These are phyloP conservation scores for Colletotrichum sp. DNA, from an alignment of 2,329 filamentous ascomycete genomes.

Conservation along the genomic window DNA sequence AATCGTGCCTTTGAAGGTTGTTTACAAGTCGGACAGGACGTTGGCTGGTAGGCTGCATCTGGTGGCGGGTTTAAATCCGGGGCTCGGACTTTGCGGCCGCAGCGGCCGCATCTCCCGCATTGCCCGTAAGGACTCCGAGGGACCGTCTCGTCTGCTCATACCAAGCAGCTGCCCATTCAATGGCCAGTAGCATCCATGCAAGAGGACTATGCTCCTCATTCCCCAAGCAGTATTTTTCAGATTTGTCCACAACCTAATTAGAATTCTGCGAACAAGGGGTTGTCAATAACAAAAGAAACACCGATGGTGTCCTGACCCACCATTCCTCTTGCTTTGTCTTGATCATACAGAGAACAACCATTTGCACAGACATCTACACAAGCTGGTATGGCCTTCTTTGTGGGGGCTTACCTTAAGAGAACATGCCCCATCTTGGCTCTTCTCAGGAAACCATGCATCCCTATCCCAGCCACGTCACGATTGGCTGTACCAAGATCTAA, in stretches of 20 bases:
- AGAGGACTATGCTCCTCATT: neutral
- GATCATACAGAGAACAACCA: neutral
- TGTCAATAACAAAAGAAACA: neutral
- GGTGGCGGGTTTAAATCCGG: neutral
- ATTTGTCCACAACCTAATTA: neutral
- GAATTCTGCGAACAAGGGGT: neutral
- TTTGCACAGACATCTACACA: neutral
- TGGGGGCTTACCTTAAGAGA: neutral
- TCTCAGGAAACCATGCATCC: accelerated
- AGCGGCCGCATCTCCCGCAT: neutral
- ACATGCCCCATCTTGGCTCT: neutral
- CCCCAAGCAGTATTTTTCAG: accelerated
- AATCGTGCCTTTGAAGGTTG: neutral
- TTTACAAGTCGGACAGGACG: neutral
- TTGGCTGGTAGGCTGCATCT: neutral
- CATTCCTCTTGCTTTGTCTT: neutral
- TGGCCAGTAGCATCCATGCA: neutral
- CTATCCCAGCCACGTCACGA: neutral
- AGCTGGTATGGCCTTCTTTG: neutral
- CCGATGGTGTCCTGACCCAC: accelerated
- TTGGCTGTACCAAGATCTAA: neutral
- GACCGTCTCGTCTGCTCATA: neutral
- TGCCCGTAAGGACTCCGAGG: neutral
- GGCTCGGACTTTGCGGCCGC: neutral
- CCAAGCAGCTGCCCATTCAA: accelerated